phyloP scores from a whole-genome alignment of 139 green algal genomes.

The Axilococcus clingmanii region DNA sequence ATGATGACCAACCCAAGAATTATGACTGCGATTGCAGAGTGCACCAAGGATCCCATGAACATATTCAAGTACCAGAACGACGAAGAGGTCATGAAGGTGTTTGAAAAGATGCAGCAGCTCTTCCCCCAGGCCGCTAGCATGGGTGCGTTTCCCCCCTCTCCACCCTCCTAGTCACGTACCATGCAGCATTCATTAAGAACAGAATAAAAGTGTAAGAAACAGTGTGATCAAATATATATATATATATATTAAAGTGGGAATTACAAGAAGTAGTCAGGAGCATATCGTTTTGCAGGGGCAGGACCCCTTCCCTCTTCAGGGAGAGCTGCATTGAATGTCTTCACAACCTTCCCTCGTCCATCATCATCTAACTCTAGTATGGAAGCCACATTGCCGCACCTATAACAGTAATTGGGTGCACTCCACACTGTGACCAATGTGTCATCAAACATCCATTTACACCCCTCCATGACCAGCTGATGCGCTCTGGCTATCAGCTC shows the following conservation, averaged over 20 bases:
- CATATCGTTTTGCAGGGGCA: neutral
- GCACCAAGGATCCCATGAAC: slow-evolving; percentile 65
- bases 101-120: slow-evolving; percentile 35
- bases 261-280: slow-evolving; percentile 5
- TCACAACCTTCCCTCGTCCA: slow-evolving; percentile 71
- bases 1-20: slow-evolving; percentile 75
- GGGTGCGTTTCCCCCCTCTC: neutral
- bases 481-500: slow-evolving; percentile 87
- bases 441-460: slow-evolving; percentile 98
- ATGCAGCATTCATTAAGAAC: no score
- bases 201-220: neutral
- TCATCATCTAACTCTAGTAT: slow-evolving; percentile 97
- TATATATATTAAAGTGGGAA: neutral
- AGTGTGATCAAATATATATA: neutral
- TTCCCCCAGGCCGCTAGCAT: slow-evolving; percentile 25
- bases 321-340: slow-evolving; percentile 1
- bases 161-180: neutral
- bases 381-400: slow-evolving; percentile 95
- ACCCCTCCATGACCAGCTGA: slow-evolving; percentile 99
- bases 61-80: slow-evolving; percentile 80
- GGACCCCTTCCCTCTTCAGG: neutral
- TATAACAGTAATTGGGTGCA: slow-evolving; percentile 99
- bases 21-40: slow-evolving; percentile 72
- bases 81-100: slow-evolving; percentile 46
- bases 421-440: slow-evolving; percentile 96